phyloP scores from a whole-genome alignment of 148 eudicot species.

The Rhododendron williamsianum region DNA sequence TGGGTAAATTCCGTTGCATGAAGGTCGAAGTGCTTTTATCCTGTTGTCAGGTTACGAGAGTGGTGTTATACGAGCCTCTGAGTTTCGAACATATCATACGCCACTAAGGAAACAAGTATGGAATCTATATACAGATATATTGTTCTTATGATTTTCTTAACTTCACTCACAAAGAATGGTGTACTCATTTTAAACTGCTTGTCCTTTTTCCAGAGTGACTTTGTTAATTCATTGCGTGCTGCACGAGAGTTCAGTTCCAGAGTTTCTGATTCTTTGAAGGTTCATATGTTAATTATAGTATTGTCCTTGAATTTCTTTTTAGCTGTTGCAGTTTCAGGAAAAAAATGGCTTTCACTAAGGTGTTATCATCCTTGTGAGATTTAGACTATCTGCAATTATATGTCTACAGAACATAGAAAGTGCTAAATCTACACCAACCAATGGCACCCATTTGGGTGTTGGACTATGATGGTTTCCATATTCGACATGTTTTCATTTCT shows the following conservation, averaged over 20 bases:
- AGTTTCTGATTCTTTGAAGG: constrained; percentile 56
- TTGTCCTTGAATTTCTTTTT: not conserved
- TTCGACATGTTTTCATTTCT: not conserved
- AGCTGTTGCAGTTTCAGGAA: constrained; percentile 6
- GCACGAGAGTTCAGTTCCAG: constrained; percentile 57
- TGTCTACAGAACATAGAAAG: not conserved
- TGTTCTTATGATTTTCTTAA: constrained; percentile 2
- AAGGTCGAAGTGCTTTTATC: not conserved
- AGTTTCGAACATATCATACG: constrained; percentile 66
- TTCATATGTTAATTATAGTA: constrained; percentile 6
- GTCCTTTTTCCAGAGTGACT: constrained; percentile 42
- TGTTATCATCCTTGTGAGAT: not conserved
- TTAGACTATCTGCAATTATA: not conserved
- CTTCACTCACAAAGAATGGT: not conserved
- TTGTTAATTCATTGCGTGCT: constrained; percentile 57
- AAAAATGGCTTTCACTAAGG: not conserved
- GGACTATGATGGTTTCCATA: constrained; percentile 1
- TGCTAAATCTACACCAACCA: not conserved
- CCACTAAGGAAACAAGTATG: constrained; percentile 62
- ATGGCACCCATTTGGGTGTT: not conserved
- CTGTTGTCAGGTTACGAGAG: constrained; percentile 43
- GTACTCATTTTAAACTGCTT: constrained; percentile 7
- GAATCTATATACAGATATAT: not conserved
- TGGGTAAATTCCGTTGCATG: not conserved
- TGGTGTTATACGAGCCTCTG: constrained; percentile 58